Evolutionary conservation across 305 asterid species (phyloP).

Genomic region (Fraxinus dipetala): DNA sequence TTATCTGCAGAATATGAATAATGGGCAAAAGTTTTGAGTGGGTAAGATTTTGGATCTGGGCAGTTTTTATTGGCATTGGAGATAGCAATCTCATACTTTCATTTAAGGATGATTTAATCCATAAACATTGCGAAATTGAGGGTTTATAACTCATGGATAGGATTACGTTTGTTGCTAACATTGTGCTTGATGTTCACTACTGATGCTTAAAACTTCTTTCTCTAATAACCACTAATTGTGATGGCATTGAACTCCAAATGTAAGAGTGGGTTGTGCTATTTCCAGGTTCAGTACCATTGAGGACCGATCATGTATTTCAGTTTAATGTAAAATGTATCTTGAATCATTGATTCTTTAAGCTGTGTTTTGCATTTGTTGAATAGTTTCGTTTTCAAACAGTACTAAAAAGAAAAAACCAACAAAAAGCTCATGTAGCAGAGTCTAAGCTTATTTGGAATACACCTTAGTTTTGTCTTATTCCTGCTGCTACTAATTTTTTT

Average conservation of each 20-base stretch:
- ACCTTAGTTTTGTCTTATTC: background rate
- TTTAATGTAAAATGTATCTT: background rate
- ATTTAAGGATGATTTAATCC: background rate
- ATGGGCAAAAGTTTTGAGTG: background rate
- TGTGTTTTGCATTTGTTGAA: background rate
- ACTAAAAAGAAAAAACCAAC: background rate
- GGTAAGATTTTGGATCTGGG: background rate
- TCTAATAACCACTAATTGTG: background rate
- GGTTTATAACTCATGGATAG: slow-evolving; percentile 5
- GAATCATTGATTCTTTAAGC: background rate
- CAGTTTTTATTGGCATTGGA: slow-evolving; percentile 11
- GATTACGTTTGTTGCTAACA: background rate
- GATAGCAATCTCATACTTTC: background rate
- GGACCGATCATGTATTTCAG: background rate
- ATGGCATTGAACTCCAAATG: background rate
- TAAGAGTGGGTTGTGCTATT: background rate
- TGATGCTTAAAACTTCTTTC: background rate
- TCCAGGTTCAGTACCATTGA: background rate
- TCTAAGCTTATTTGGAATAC: background rate
- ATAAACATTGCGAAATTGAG: background rate
- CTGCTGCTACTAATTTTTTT: background rate
- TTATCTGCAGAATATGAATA: background rate
- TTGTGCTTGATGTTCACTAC: background rate
- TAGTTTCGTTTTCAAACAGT: background rate
- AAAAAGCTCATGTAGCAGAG: background rate